Evolutionary conservation across 805 yeast genomes (phyloP), one percentile per base, ranked within the genome.

Genomic region (Ogataea kodamae): DNA sequence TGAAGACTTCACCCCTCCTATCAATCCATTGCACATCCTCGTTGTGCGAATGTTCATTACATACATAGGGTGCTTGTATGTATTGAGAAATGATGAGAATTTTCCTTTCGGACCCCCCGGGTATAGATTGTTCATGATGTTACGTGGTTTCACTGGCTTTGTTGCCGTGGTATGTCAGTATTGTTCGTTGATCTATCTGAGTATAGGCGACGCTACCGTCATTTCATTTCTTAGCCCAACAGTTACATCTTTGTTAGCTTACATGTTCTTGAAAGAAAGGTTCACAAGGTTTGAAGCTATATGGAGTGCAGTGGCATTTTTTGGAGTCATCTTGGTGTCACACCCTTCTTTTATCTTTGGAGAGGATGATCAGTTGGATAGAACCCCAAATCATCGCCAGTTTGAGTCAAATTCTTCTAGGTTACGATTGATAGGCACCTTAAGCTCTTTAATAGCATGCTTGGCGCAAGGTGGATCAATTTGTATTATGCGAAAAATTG

Each of bases 161-260:
- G 55, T 81, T 37, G 95, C 95, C 3, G 94, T 87, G 5, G 80
- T 80, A 50, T 81, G 90, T 4, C 65, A 83, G 52, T 88, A 85
- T 56, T 84, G 68, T 53, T 76, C 95, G 1, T 62, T 88, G 43
- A 68, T 76, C 61, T 84, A 81, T 49, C 65, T 88, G 28, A 73
- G 85, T 31, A 70, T 88, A 5, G 78, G 89, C 8, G 96, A 88
- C 51, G 84, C 94, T 1, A 79, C 85, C 1, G 80, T 83, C 10
- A 79, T 88, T 31, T 76, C 90, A 2, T 88, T 88, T 46, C 57
- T 88, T 49, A 67, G 78, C 0, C 97, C 97, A 0, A 69, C 83
- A 35, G 71, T 82, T 11, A 82, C 95, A 0, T 83, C 87, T 0
- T 57, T 86, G 14, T 57, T 81, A 35, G 95, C 96, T 0, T 78